Percentiles rank a stretch among this genome's conserved stretches.
phyloP scores from a whole-genome alignment of 495 filamentous ascomycete species.

The Penicillium parvum region DNA sequence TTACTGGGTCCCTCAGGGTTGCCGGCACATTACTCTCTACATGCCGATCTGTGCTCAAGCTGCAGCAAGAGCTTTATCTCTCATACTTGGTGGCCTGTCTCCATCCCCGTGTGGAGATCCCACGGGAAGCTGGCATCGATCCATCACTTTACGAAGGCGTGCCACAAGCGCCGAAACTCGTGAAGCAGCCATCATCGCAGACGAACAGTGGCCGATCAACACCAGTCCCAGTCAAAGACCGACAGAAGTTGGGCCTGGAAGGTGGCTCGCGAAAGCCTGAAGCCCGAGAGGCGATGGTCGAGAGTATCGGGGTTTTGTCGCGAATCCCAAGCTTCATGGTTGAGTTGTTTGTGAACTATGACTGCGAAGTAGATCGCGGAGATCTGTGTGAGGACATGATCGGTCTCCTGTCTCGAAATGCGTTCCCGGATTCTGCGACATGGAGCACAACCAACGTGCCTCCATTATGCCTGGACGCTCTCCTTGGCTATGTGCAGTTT shows the following conservation, averaged over 20 bases:
- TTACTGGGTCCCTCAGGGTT: constrained; percentile 88
- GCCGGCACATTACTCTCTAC: constrained; percentile 87
- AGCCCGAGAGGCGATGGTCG: constrained; percentile 96
- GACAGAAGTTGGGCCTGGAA: constrained; percentile 90
- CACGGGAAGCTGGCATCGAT: constrained; percentile 82
- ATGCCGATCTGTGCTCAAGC: constrained; percentile 84
- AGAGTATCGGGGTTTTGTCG: constrained; percentile 85
- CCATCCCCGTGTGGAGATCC: constrained; percentile 88
- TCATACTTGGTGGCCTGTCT: constrained; percentile 93
- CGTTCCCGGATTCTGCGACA: constrained; percentile 94
- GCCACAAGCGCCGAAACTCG: constrained; percentile 80
- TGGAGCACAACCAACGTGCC: constrained; percentile 99
- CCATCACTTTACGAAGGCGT: constrained; percentile 91
- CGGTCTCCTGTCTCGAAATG: constrained; percentile 85
- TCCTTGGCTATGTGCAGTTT: constrained; percentile 86
- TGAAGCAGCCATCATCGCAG: constrained; percentile 77
- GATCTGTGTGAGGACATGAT: constrained; percentile 96
- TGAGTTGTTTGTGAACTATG: constrained; percentile 96
- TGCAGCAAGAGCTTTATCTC: constrained; percentile 95
- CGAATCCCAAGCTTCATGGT: constrained; percentile 91
- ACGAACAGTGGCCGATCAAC: constrained; percentile 78
- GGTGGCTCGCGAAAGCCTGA: constrained; percentile 89
- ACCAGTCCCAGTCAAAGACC: constrained; percentile 88
- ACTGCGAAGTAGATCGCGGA: constrained; percentile 87
- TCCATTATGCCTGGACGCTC: constrained; percentile 86